Evolutionary conservation across 352 stramenopile species (phyloP), one percentile per base, ranked within the genome.

Genomic region (Blastocystis sp.): DNA sequence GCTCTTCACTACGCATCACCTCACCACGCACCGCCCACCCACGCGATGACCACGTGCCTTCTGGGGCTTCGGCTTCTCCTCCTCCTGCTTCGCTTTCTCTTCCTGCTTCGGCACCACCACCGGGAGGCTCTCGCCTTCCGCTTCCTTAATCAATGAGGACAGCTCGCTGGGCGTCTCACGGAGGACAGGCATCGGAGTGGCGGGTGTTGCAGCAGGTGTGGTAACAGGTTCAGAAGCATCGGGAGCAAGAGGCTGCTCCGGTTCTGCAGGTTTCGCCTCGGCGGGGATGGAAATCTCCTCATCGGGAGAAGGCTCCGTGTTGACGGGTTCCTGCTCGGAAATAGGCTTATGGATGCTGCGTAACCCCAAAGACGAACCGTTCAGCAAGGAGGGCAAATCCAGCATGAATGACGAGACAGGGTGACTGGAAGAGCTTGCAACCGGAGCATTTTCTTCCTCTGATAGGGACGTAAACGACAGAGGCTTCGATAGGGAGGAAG

Each of bases 1-100:
- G 70, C 57, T 59, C 76, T 70, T 34, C 76, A 87, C 54, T 34
- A 34, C 28, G 28, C 52, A 69, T 52, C 74, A 59, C 14, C 59
- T 66, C 6, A 82, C 14, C n/a, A 54, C 21, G 9, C 52, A 48
- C 40, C 74, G 68, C 14, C 65, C 52, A 6, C 14, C 74, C 9
- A 28, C 24, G 28, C 28, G 28, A 34, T 34, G 28, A 34, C 28
- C 28, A 34, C 28, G 28, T 0, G 28, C 28, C 28, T 34, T 34
- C 28, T 34, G 28, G 28, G 28, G 28, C 28, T 34, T 34, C 28
- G 28, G 28, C 48, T 57, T 57, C 6, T 57, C 48, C 48, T 57
- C 48, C 48, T 57, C 48, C 48, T 57, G 6, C 48, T 57, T 57
- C 48, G 48, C 48, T 34, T 34, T 34, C 28, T 34, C 28, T 34